A percentile compares a stretch with the other conserved stretches of the same genome.
phyloP scores from a whole-genome alignment of 2,329 filamentous ascomycete genomes.

The Beauveria sp. region DNA sequence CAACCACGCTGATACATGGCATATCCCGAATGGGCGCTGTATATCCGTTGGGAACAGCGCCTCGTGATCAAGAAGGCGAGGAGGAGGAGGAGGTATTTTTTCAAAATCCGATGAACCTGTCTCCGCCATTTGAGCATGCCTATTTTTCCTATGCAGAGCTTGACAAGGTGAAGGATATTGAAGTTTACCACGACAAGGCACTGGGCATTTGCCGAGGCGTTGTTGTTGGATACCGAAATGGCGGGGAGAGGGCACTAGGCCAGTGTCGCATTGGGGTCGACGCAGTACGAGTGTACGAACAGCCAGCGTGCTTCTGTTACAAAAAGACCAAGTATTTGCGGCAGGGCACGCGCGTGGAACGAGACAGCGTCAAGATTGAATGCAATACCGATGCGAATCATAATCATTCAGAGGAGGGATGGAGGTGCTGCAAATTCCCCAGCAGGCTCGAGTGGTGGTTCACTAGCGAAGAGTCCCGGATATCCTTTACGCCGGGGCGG shows the following conservation, averaged over 20 bases:
- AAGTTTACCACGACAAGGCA: slow-evolving; percentile 4
- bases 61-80: background rate
- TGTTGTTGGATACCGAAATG: background rate
- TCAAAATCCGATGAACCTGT: background rate
- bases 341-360: background rate
- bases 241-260: slow-evolving; percentile 3
- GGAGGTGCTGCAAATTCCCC: background rate
- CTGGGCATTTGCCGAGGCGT: slow-evolving; percentile 2
- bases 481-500: background rate
- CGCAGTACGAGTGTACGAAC: background rate
- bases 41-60: background rate
- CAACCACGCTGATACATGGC: slow-evolving; percentile 5
- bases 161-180: background rate
- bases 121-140: slow-evolving; percentile 2
- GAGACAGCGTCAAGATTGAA: background rate
- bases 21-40: slow-evolving; percentile 2
- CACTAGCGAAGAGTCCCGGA: slow-evolving; percentile 1
- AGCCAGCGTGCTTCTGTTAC: background rate
- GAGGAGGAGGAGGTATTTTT: background rate
- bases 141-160: slow-evolving; percentile 3
- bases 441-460: slow-evolving; percentile 8
- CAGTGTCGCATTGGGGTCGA: slow-evolving; percentile 6
- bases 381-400: background rate
- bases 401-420: background rate
- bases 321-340: slow-evolving; percentile 4